phyloP scores from a whole-genome alignment of 2,329 filamentous ascomycete genomes.

The Cytospora piceae region DNA sequence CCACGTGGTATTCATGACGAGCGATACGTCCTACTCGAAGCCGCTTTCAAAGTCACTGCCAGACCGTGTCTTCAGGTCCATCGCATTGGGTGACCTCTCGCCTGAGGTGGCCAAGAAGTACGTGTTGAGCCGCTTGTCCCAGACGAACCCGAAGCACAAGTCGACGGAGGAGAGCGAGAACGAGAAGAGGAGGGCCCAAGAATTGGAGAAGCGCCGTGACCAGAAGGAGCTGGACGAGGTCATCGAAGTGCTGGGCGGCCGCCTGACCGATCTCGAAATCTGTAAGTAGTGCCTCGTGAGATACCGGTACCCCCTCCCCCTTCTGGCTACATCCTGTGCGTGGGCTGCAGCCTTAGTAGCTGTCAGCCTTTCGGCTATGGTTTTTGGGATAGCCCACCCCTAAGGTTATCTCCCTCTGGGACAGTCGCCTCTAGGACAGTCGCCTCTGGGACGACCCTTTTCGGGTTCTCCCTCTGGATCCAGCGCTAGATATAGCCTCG shows the following conservation, averaged over 20 bases:
- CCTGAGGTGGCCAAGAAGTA: slow-evolving; percentile 87
- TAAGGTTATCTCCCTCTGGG: too few relatives aligned
- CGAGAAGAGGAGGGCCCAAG: slow-evolving; percentile 36
- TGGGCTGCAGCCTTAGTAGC: not conserved
- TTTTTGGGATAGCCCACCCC: too few relatives aligned
- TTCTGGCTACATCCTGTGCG: not conserved
- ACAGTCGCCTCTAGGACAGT: too few relatives aligned
- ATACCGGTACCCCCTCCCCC: not conserved
- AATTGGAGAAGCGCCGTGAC: slow-evolving; percentile 49
- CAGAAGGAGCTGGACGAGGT: slow-evolving; percentile 77
- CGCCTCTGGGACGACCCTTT: too few relatives aligned
- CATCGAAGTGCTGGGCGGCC: slow-evolving; percentile 82
- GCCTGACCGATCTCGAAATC: slow-evolving; percentile 94
- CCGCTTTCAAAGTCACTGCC: slow-evolving; percentile 84
- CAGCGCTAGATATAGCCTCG: too few relatives aligned
- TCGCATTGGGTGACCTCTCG: slow-evolving; percentile 83
- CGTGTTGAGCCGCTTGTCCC: slow-evolving; percentile 76
- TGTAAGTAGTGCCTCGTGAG: slow-evolving; percentile 34
- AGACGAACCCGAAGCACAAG: slow-evolving; percentile 50
- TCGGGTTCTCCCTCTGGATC: too few relatives aligned
- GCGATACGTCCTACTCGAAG: slow-evolving; percentile 86
- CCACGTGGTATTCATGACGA: slow-evolving; percentile 93
- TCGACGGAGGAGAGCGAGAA: slow-evolving; percentile 31
- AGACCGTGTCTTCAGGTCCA: slow-evolving; percentile 85
- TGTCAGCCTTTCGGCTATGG: too few relatives aligned